Evolutionary conservation across 306 rosid genomes (phyloP), one percentile per base, ranked within the genome.

Genomic region (Malus sieversii): DNA sequence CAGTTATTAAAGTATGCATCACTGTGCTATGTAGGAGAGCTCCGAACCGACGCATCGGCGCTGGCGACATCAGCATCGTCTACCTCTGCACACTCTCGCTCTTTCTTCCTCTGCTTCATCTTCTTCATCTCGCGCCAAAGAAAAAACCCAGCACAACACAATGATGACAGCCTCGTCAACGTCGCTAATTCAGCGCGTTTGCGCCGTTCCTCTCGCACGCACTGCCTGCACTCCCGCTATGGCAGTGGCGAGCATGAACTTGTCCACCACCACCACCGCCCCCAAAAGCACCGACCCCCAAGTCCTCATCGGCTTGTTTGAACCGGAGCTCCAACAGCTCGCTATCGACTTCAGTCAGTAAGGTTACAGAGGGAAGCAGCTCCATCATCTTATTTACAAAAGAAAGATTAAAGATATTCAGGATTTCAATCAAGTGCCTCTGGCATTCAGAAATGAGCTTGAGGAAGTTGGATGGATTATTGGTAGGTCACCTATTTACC

Each of bases 381-480:
- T 95, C 46, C 83, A 95, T 78, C 97, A 95, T 82, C 89, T 95
- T 30, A 79, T 95, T 79, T 95, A 95, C 85, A 86, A 92, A 81
- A 87, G 97, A 78, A 90, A 90, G 89, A 73, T 92, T 48, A 90
- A 84, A 82, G 95, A 92, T 55, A 76, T 95, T 82, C 85, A 90
- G 77, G 97, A 92, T 42, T 92, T 95, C 58, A 63, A 66, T 74
- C 92, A 87, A 95, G 98, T 95, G 83, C 97, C 98, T 82, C 83
- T 77, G 81, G 83, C 89, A 66, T 95, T 95, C 82, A 89, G 98
- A 88, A 88, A 85, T 77, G 84, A 65, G 51, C 98, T 95, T 75
- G 86, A 89, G 78, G 93, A 92, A 78, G 92, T 97, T 71, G 98
- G 98, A 74, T 95, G 98, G 98, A 88, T 72, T 66, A 91, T 95